A percentile compares a stretch with the other conserved stretches of the same genome.
Evolutionary conservation across 1,284 basidiomycete genomes (phyloP).

Genomic region (Taiwanofungus camphoratus): DNA sequence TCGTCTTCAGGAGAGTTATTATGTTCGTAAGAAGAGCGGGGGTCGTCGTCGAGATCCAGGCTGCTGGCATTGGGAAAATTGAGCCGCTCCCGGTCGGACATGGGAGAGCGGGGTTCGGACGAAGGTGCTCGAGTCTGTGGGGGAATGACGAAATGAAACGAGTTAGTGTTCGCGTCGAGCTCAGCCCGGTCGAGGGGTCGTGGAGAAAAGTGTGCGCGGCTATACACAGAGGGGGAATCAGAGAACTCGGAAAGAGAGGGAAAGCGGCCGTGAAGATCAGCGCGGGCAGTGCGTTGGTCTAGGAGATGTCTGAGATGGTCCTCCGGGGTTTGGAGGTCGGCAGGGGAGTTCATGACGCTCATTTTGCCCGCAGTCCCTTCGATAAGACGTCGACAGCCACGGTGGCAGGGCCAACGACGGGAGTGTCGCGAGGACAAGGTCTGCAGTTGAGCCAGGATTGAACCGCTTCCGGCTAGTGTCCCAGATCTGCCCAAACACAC

Average conservation of each 20-base stretch:
- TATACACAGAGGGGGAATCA: conserved; percentile 67
- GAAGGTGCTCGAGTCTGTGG: conserved; percentile 21
- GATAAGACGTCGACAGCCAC: conserved; percentile 10
- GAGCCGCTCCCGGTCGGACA: conserved; percentile 35
- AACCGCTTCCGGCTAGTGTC: conserved; percentile 14
- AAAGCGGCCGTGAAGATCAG: conserved; percentile 42
- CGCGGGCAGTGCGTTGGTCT: conserved; percentile 48
- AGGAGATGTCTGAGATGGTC: conserved; percentile 46
- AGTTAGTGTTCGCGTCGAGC: conserved; percentile 20
- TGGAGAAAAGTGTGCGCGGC: conserved; percentile 50
- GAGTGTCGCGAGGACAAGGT: conserved; percentile 16
- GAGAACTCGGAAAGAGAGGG: conserved; percentile 50
- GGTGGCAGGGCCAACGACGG: conserved; percentile 10
- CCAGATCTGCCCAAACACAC: not conserved
- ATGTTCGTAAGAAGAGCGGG: conserved; percentile 35
- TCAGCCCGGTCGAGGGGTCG: conserved; percentile 29
- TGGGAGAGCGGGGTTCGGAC: conserved; percentile 24
- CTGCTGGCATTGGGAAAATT: conserved; percentile 47
- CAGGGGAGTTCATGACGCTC: conserved; percentile 26
- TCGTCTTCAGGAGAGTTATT: conserved; percentile 24
- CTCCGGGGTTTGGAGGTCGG: conserved; percentile 31
- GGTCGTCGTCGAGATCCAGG: conserved; percentile 57
- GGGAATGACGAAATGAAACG: conserved; percentile 26
- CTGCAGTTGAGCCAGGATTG: conserved; percentile 10
- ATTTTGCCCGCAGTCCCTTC: conserved; percentile 14